Evolutionary conservation across 179 eudicot genomes (phyloP), one percentile per base, ranked within the genome.

Genomic region (Spergularia azorica): DNA sequence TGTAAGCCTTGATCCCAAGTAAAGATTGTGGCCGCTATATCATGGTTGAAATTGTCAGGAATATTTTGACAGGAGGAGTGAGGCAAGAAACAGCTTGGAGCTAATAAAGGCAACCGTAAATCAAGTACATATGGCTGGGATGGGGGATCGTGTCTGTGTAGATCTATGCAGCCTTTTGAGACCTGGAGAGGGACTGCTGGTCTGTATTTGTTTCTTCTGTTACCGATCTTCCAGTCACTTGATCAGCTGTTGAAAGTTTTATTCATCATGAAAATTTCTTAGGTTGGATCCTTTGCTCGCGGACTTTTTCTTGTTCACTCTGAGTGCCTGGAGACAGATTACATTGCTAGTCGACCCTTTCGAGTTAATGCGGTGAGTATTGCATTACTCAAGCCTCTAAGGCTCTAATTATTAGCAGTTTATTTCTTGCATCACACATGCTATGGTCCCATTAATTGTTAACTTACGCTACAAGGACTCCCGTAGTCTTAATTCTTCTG

Each of bases 171-270:
- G 89, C 86, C 84, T 94, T 67, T 85, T 94, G 91, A 87, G 86
- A 80, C 98, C 98, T 54, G 98, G 97, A 73, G 97, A 94, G 88
- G 98, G 98, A 50, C 92, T 94, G 76, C 85, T 94, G 94, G 97
- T 92, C 69, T 82, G 81, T 79, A 36, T 21, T 79, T 76, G 51
- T 51, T 15, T 72, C 77, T 61, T 61, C 7, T 64, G 4, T 43
- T 26, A 58, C 36, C 62, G 61, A 4, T 32, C 9, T 12, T 67
- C 62, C 9, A 48, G 20, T 21, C 12, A 26, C 38, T 62, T 12
- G 3, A 62, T 26, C 41, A 26, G 41, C 67, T n/a, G 16, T 17
- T 15, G 32, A 43, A 43, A 6, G 6, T 43, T 43, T 43, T 43
- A 38, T 64, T 81, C 63, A 65, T 17, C 65, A 21, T 62, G 17